Percentiles rank a stretch among this genome's conserved stretches.
Evolutionary conservation across 2,329 filamentous ascomycete species (phyloP).

Genomic region (Alternaria gaisen): DNA sequence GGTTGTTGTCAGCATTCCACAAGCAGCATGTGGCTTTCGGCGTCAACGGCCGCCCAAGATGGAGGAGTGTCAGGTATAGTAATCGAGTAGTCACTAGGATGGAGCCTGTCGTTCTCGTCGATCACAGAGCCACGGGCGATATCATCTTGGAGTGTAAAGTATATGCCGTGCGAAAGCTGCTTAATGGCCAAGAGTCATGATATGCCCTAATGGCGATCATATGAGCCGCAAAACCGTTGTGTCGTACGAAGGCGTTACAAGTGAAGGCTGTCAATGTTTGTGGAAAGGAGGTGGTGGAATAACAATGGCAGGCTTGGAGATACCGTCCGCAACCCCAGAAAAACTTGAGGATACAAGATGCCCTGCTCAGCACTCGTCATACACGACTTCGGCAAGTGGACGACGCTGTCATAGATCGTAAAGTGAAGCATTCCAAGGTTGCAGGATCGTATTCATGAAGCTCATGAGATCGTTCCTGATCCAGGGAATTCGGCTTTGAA

Average conservation of each 20-base stretch:
- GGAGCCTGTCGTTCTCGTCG: not conserved
- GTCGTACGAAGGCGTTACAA: not conserved
- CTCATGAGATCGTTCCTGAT: not conserved
- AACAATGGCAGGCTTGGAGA: not conserved
- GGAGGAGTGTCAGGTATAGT: not conserved
- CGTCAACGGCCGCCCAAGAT: slow-evolving; percentile 3
- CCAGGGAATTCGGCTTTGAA: not conserved
- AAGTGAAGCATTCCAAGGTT: not conserved
- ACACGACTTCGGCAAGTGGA: not conserved
- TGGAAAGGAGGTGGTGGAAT: not conserved
- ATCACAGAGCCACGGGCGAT: not conserved
- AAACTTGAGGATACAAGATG: not conserved
- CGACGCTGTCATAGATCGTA: not conserved
- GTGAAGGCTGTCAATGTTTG: not conserved
- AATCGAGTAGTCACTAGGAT: not conserved
- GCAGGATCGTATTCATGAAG: not conserved
- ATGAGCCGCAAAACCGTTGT: slow-evolving; percentile 18
- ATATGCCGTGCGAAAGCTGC: slow-evolving; percentile 14
- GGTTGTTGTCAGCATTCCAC: slow-evolving; percentile 21
- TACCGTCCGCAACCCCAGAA: not conserved
- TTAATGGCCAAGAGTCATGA: slow-evolving; percentile 9
- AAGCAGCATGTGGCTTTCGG: slow-evolving; percentile 19
- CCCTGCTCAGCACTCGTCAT: not conserved
- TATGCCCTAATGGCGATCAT: slow-evolving; percentile 13
- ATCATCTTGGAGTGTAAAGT: slow-evolving; percentile 2